Evolutionary conservation across 257 asterid genomes (phyloP).

Genomic region (Solanum sejunctum): DNA sequence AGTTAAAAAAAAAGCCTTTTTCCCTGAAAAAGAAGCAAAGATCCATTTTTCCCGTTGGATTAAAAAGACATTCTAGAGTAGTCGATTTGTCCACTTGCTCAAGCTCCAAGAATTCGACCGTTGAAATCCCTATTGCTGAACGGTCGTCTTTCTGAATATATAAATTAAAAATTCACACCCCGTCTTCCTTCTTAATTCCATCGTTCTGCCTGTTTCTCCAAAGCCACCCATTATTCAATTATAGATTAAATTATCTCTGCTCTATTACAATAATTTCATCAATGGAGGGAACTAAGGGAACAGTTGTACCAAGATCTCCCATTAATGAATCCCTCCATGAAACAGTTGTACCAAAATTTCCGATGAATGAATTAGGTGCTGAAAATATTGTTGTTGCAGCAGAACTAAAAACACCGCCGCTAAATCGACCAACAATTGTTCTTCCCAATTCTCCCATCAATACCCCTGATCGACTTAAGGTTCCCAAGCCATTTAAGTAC

Average conservation of each 20-base stretch:
- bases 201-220: background rate
- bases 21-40: background rate
- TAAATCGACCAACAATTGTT: background rate
- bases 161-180: background rate
- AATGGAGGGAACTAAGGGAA: background rate
- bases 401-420: background rate
- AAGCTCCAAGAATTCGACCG: slow-evolving; percentile 14
- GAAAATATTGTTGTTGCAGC: background rate
- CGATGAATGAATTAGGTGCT: background rate
- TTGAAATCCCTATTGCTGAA: slow-evolving; percentile 5
- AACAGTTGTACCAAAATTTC: background rate
- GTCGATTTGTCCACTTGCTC: background rate
- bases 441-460: background rate
- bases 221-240: slow-evolving; percentile 11
- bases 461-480: slow-evolving; percentile 45
- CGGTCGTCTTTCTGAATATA: slow-evolving; percentile 7
- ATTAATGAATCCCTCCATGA: background rate
- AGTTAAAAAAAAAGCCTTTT: background rate
- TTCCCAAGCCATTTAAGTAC: slow-evolving; percentile 58
- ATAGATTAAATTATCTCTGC: background rate
- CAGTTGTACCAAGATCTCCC: background rate
- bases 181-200: background rate
- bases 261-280: background rate
- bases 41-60: background rate
- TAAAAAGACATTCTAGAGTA: background rate